Evolutionary conservation across 331 rosid genomes (phyloP), one percentile per base, ranked within the genome.

Genomic region (Prunus yedoensis): DNA sequence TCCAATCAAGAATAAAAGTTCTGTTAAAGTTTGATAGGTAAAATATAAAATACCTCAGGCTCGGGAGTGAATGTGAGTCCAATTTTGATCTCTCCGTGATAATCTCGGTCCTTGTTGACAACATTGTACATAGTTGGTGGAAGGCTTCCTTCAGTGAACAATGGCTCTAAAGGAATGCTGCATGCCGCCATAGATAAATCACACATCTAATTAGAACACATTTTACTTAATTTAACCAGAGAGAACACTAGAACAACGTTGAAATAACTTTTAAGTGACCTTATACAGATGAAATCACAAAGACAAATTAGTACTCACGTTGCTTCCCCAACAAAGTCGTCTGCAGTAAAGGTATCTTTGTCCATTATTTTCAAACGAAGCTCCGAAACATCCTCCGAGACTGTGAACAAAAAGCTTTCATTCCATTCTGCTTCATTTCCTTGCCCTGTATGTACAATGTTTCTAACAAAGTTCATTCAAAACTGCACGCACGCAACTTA

Each of bases 351-450:
- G 35, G 14, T 11, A 49, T 93, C 97, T 32, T 85, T 86, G 89
- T 93, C 97, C 88, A 89, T 69, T 70, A 93, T 87, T 83, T 90
- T 93, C 75, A 93, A 41, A 10, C 16, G 75, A 79, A 93, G 85
- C 30, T 89, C 93, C 20, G 87, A 74, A 76, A 71, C 84, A 25
- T 85, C 90, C 3, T 86, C 89, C 8, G 97, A 77, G 50, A 93
- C 54, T 41, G 76, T 84, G 80, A 90, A 93, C 13, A 89, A 71
- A 79, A 93, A 93, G 54, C 10, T 90, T 70, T 93, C 97, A 8
- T 90, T 90, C 97, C 97, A 93, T 49, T 90, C 88, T n/a, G 94
- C 93, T 2, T 86, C 73, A n/a, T 79, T 23, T 38, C 97, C 96
- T 80, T 89, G 38, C 8, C 88, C 97, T 90, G 83, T 66, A 71